Evolutionary conservation across 768 basidiomycete species (phyloP).

Genomic region (Rhizopogon roseolus): DNA sequence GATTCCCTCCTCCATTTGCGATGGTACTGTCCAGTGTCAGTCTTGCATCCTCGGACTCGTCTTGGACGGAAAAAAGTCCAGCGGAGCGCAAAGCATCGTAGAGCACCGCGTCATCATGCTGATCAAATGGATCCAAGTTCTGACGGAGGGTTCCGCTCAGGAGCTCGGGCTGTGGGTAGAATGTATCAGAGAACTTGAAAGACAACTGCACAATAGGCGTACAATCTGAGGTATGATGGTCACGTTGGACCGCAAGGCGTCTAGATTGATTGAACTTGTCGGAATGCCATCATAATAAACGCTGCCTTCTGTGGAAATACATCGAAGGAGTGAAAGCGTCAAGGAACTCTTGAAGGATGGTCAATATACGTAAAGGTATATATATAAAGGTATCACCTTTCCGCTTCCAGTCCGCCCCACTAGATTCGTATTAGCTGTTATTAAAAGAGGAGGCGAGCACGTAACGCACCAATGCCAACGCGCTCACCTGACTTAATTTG

Average conservation of each 20-base stretch:
- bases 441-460: conserved; percentile 7
- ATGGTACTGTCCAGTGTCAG: conserved; percentile 43
- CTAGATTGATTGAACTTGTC: conserved; percentile 44
- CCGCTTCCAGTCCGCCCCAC: conserved; percentile 61
- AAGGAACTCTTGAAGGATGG: conserved; percentile 34
- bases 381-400: conserved; percentile 25
- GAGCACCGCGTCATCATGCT: conserved; percentile 48
- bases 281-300: conserved; percentile 48
- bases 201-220: conserved; percentile 12
- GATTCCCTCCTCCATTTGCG: conserved; percentile 38
- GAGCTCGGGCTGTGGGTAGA: conserved; percentile 36
- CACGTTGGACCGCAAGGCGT: conserved; percentile 46
- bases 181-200: neutral
- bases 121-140: conserved; percentile 58
- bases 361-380: neutral
- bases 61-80: conserved; percentile 39
- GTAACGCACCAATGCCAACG: conserved; percentile 42
- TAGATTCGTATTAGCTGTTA: conserved; percentile 11
- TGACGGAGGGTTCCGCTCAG: conserved; percentile 51
- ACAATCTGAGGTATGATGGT: conserved; percentile 60
- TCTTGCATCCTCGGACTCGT: conserved; percentile 28
- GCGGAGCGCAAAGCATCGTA: conserved; percentile 45
- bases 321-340: conserved; percentile 49
- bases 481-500: conserved; percentile 52
- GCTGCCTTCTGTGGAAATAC: conserved; percentile 48